Conservation (phyloP, 352 stramenopile genomes). For the Phytophthora capsici region DNA sequence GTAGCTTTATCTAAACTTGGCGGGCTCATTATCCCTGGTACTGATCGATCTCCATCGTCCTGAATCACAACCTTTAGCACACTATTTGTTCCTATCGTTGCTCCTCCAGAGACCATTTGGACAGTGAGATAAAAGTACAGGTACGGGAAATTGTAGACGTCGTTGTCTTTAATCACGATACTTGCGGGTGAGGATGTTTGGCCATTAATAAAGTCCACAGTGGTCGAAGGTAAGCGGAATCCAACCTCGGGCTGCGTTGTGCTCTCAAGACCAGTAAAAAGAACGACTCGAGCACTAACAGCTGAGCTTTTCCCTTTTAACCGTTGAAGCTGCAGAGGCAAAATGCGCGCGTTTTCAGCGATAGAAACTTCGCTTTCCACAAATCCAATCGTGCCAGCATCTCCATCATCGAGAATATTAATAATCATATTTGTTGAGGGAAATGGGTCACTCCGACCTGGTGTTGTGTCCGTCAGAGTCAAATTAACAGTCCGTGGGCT, state of each 20-base stretch:
- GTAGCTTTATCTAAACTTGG: slow-evolving; percentile 35
- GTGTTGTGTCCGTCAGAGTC: slow-evolving; percentile 47
- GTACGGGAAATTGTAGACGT: slow-evolving; percentile 53
- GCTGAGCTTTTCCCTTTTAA: slow-evolving; percentile 40
- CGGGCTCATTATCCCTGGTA: slow-evolving; percentile 37
- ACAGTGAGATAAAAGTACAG: slow-evolving; percentile 52
- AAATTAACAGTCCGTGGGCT: slow-evolving; percentile 36
- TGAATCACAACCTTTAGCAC: slow-evolving; percentile 43
- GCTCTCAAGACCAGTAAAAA: not conserved
- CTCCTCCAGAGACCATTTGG: slow-evolving; percentile 33
- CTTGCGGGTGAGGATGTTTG: slow-evolving; percentile 24
- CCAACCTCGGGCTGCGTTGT: slow-evolving; percentile 36
- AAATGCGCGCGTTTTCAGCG: slow-evolving; percentile 28
- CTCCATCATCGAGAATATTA: slow-evolving; percentile 59
- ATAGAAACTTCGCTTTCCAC: slow-evolving; percentile 17
- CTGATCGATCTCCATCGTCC: slow-evolving; percentile 60
- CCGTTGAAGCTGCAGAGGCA: slow-evolving; percentile 45
- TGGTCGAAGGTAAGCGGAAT: slow-evolving; percentile 33
- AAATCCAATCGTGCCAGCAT: slow-evolving; percentile 64
- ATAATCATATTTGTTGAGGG: slow-evolving; percentile 25
- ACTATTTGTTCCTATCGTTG: slow-evolving; percentile 31
- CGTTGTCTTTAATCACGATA: slow-evolving; percentile 53
- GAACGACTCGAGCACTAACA: slow-evolving; percentile 34
- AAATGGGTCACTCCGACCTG: slow-evolving; percentile 36
- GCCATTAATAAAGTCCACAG: slow-evolving; percentile 50